Conservation (phyloP, 495 filamentous ascomycete species). For the Staphylotrichum longicolle region DNA sequence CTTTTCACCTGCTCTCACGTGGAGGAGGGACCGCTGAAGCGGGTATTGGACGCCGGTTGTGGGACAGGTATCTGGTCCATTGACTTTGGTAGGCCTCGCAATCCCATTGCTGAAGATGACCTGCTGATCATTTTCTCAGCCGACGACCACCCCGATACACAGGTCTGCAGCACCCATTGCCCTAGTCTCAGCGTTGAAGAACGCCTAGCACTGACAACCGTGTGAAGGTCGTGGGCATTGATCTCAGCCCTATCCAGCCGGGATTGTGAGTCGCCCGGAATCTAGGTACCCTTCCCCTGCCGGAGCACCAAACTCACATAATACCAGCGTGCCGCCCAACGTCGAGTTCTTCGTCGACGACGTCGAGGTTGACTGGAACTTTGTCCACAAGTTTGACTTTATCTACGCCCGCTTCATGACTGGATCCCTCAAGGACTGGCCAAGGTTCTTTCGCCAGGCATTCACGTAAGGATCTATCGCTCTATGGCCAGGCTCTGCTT, state of each 20-base stretch:
- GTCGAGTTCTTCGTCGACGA: slow-evolving; percentile 57
- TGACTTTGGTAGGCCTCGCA: slow-evolving; percentile 37
- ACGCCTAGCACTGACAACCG: slow-evolving; percentile 11
- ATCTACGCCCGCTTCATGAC: slow-evolving; percentile 43
- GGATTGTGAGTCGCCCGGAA: slow-evolving; percentile 23
- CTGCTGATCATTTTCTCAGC: slow-evolving; percentile 1
- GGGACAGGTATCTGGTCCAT: slow-evolving; percentile 51
- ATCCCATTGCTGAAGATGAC: no score
- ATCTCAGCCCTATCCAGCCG: slow-evolving; percentile 38
- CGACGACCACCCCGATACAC: slow-evolving; percentile 13
- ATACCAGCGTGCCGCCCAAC: slow-evolving; percentile 47
- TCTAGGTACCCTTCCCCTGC: no score
- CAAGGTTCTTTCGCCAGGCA: slow-evolving; percentile 25
- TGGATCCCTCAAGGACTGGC: slow-evolving; percentile 52
- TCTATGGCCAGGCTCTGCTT: no score
- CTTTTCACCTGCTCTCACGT: slow-evolving; percentile 10
- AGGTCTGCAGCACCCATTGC: not conserved
- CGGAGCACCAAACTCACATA: not conserved
- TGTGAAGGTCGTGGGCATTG: slow-evolving; percentile 53
- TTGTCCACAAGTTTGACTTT: slow-evolving; percentile 22
- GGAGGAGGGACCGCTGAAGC: slow-evolving; percentile 8
- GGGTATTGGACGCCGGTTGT: slow-evolving; percentile 59
- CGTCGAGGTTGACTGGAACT: slow-evolving; percentile 50
- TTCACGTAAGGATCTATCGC: slow-evolving; percentile 1
- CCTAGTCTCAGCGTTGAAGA: no score